phyloP scores from a whole-genome alignment of 176 grass and related monocot species.

The Carex kokanica region DNA sequence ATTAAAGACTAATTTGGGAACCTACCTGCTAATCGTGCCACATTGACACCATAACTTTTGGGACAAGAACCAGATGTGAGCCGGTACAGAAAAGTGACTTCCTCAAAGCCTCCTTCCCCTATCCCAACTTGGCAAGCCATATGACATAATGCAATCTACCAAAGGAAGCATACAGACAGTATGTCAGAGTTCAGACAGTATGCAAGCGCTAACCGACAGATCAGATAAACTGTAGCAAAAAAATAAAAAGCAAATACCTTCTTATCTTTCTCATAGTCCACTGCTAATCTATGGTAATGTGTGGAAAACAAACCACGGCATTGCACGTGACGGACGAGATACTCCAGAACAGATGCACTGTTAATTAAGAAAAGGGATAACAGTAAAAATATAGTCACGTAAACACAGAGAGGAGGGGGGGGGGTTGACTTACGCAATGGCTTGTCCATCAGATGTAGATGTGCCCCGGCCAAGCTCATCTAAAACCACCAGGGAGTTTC shows the following conservation, averaged over 20 bases:
- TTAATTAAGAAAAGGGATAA: constrained; percentile 23
- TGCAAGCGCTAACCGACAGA: not conserved
- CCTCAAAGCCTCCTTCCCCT: constrained; percentile 62
- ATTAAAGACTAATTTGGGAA: constrained; percentile 16
- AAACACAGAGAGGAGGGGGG: not conserved
- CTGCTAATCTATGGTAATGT: constrained; percentile 83
- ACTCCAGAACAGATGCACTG: constrained; percentile 83
- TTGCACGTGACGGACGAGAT: constrained; percentile 63
- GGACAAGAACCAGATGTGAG: constrained; percentile 79
- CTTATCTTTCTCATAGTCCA: constrained; percentile 59
- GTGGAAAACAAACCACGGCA: constrained; percentile 96
- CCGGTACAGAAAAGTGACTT: constrained; percentile 86
- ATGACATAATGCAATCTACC: constrained; percentile 70
- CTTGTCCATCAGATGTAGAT: constrained; percentile 99
- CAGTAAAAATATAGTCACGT: constrained; percentile 6
- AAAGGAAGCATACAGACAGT: constrained; percentile 31
- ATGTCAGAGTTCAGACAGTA: constrained; percentile 23
- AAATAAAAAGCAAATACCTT: constrained; percentile 47
- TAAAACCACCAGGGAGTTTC: constrained; percentile 85
- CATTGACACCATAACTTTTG: constrained; percentile 99
- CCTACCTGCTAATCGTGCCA: constrained; percentile 90
- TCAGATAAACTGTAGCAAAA: not conserved
- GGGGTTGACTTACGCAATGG: constrained; percentile 64
- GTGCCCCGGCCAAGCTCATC: constrained; percentile 97
- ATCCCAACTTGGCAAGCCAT: constrained; percentile 80